Base-by-base conservation (phyloP, 1,139 yeast species). In the Wickerhamomyces sp. region DNA sequence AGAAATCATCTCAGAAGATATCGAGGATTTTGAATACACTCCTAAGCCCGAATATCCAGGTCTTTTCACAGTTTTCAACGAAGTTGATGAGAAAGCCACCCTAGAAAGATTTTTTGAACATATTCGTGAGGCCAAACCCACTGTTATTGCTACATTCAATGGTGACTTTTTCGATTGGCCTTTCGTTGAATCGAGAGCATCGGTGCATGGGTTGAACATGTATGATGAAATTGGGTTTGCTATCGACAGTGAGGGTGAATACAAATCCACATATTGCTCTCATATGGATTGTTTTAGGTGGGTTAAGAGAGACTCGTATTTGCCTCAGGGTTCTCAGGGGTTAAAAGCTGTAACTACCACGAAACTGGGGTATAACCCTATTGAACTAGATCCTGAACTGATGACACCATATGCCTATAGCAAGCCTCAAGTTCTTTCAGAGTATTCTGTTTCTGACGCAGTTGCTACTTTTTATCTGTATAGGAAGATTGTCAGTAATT, bases 91-190 rank as follows among this genome's bases (percentile, higher is more conserved):
- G 66, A 79, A 81, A 54, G 87, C 81, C 9, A 69, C 90, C 6
- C 65, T 94, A 37, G 68, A 74, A 47, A 71, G 91, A 50, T 94
- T 94, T 61, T 94, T 86, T 63, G 96, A 89, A 57, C 99, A 94
- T 62, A 79, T 94, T 26, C 72, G 93, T 53, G 98, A 93, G 44
- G 86, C 76, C 7, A 76, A 79, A 55, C 99, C 99, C 1, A 91
- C 98, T 0, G 96, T 93, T 11, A 93, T 94, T 45, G 96, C 97
- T 1, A 93, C 99, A 0, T 94, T 89, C 60, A 94, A 94, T 68
- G 99, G 99, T 71, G 99, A 94, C 64, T 90, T 90, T 61, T 94
- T 94, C 67, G 99, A 94, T 73, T 94, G 99, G 99, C 99, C 99
- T 1, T 94, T 90, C 64, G 94, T 94, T 7, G 99, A 91, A 56